These are phyloP conservation scores for Artemisia argyi DNA, from an alignment of 129 eudicot genomes.

Conservation along the genomic window DNA sequence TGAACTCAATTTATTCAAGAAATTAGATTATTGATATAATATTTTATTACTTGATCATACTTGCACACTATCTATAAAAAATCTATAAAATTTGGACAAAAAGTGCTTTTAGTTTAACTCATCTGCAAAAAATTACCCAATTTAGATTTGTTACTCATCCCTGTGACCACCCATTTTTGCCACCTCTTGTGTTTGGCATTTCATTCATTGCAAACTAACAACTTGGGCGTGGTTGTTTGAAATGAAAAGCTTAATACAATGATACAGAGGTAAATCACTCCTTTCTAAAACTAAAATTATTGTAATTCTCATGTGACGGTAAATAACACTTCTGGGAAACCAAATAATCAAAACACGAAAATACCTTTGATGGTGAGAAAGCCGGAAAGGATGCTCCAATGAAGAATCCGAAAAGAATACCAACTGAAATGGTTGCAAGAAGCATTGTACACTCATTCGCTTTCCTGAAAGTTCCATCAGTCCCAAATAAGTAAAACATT, in stretches of 20 bases:
- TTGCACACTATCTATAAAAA: too few relatives aligned
- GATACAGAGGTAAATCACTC: neutral
- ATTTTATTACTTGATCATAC: too few relatives aligned
- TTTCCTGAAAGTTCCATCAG: constrained; percentile 43
- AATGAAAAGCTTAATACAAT: neutral
- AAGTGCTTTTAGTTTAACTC: too few relatives aligned
- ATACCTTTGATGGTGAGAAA: constrained; percentile 64
- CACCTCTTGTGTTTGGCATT: too few relatives aligned
- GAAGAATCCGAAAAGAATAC: constrained; percentile 68
- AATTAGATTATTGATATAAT: too few relatives aligned
- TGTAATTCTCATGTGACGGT: neutral
- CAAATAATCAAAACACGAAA: neutral
- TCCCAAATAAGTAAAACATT: constrained; percentile 18
- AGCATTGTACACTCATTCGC: constrained; percentile 53
- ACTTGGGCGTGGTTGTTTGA: neutral
- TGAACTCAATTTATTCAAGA: too few relatives aligned
- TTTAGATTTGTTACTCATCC: too few relatives aligned
- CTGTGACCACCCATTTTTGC: too few relatives aligned
- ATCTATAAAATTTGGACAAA: too few relatives aligned
- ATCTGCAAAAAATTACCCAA: neutral
- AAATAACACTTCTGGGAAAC: too few relatives aligned
- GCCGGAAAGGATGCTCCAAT: constrained; percentile 66
- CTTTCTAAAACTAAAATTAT: neutral
- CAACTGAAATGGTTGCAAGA: constrained; percentile 44
- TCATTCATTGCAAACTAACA: too few relatives aligned